Evolutionary conservation across 495 filamentous ascomycete genomes (phyloP), one percentile per base, ranked within the genome.

Genomic region (Durotheca rogersii): DNA sequence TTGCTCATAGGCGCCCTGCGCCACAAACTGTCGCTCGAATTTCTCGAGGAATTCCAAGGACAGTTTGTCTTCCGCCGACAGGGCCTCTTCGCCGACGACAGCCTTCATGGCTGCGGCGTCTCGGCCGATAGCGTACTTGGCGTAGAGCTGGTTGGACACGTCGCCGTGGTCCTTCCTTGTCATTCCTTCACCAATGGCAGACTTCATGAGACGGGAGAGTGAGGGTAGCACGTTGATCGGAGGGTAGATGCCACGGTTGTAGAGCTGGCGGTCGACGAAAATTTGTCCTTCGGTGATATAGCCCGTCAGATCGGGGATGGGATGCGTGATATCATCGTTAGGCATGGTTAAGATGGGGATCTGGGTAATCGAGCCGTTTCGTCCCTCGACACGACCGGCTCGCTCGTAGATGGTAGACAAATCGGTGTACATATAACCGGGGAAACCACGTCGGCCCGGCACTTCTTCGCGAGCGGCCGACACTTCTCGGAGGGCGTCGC

Each of bases 341-440:
- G 94, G 93, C 93, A 99, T 99, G 50, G 91, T 96, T 65, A 99
- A 69, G 66, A 99, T 99, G 41, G 93, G 93, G 60, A 99, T 96
- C 70, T 99, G 93, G 23, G 93, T 99, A 67, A 99, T 99, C 40
- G 92, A 96, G 39, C 94, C 94, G 65, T 96, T 95, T 53, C 94
- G 88, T 51, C 94, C 94, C 66, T 94, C 80, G 20, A 99, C 94
- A 84, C 94, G 94, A 62, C 94, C 94, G 63, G 94, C 94, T 76
- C 94, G 90, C 72, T 99, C 94, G 76, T 99, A 99, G 62, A 99
- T 93, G 60, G 94, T 99, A 38, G 94, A 95, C 81, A 99, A 87
- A 84, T 99, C 94, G 46, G 94, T 99, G 79, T 99, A 99, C 94
- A 99, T 99, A 80, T 99, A 99, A 89, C 94, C 94, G 40, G 94